Evolutionary conservation across 176 grass and related monocot genomes (phyloP), one percentile per base, ranked within the genome.

Genomic region (Avena sativa): DNA sequence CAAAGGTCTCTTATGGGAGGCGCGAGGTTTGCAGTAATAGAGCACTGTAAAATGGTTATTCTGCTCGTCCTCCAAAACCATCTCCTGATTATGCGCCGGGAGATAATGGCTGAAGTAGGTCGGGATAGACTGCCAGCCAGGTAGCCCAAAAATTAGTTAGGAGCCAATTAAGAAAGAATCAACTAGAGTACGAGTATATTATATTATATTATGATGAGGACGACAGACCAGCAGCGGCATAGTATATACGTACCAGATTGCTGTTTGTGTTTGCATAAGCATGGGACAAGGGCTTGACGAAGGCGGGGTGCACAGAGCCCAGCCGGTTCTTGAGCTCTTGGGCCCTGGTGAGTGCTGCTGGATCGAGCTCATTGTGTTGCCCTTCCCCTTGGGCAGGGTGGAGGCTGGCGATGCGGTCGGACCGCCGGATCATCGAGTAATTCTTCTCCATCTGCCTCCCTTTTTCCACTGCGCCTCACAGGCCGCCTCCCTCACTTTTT

Each of bases 211-310:
- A 34, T 34, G 32, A 34, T 34, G 32, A 34, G 2, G 32, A 34
- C 32, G 32, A 69, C 14, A 38, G 74, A 6, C 53, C 12, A 38
- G 2, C 13, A 38, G 65, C 28, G 3, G 19, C 32, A 26, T 12
- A 19, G 48, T 66, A 12, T 12, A 53, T 30, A 2, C 9, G 79
- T 92, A 98, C 91, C 86, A 95, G 93, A 15, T 2, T 34, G 15
- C 1, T 16, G 4, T 4, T 5, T 16, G 32, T 55, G 8, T 89
- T 92, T 11, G 91, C 93, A 79, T 84, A 84, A 0, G 88, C 92
- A 38, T 95, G 89, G 5, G 88, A 65, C 88, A 95, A 88, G 53
- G 92, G 83, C 67, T 95, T 93, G 38, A 92, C 69, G 47, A 98
- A 95, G 68, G 47, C 75, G n/a, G 88, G 91, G 71, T 87, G 79